Evolutionary conservation across 208 protist genomes (phyloP), one percentile per base, ranked within the genome.

Genomic region (Leishmania guyanensis): DNA sequence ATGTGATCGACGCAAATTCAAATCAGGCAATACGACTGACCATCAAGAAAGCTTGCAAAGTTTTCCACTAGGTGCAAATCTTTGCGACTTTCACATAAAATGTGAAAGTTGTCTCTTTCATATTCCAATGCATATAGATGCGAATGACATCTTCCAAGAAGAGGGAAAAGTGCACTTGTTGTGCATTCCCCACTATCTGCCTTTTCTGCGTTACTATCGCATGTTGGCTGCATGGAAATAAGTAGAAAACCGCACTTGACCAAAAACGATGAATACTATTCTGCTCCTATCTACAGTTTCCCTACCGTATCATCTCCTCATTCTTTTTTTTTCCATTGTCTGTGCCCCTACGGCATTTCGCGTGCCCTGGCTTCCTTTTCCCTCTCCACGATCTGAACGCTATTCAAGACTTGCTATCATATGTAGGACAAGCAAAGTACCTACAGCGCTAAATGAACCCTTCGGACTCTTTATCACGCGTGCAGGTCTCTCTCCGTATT

Each of bases 401-500:
- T 39, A 6, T 5, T 39, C 6, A 43, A 12, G 6, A 29, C 5
- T 10, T 26, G 36, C 9, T 53, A 10, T 51, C 8, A 72, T n/a
- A n/a, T 29, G 8, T 51, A 36, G 4, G 6, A 33, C 1, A 16
- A 2, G 5, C 2, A n/a, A 4, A 53, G 20, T 36, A 16, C 17
- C 26, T 20, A 1, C 22, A 73, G 5, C 46, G 1, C 6, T 2
- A 50, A 50, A 77, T 78, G 65, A 76, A 20, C 22, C 26, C 22
- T 3, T 33, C 58, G 20, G 54, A 71, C 9, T 9, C 60, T 17
- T 69, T 64, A 17, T 86, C 85, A 1, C 71, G 85, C 14, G 84
- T 88, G 9, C 78, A 89, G 72, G 88, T 91, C 33, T 70, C 88
- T 26, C 51, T 91, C 43, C 78, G 88, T 8, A 82, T 91, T 62